These are phyloP conservation scores for Termitomyces bulborhizus DNA, from an alignment of 768 basidiomycete species.

Conservation along the genomic window DNA sequence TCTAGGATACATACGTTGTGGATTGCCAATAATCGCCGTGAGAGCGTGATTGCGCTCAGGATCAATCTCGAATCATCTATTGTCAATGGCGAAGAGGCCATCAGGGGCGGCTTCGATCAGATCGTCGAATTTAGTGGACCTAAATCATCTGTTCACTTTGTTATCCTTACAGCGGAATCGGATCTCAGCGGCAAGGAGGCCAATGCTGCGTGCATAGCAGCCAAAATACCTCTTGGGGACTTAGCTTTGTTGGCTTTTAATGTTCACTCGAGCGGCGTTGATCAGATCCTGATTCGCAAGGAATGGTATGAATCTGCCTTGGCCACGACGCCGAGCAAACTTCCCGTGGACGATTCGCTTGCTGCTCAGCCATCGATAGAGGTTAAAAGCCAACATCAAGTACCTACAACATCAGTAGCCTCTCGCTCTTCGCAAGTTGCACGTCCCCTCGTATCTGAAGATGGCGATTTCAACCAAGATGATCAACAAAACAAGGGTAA, in stretches of 20 bases:
- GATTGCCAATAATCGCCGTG: conserved; percentile 81
- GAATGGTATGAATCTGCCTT: conserved; percentile 81
- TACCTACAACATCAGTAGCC: conserved; percentile 16
- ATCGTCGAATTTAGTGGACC: conserved; percentile 78
- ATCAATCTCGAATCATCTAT: conserved; percentile 62
- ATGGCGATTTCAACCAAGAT: conserved; percentile 56
- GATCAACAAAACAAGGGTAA: conserved; percentile 60
- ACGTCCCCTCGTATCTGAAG: conserved; percentile 63
- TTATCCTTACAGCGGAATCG: conserved; percentile 79
- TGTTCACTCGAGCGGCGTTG: conserved; percentile 85
- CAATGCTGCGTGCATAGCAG: conserved; percentile 77
- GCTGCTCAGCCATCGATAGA: conserved; percentile 16
- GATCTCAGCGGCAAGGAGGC: conserved; percentile 81
- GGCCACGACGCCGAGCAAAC: conserved; percentile 48
- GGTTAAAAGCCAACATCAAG: conserved; percentile 20
- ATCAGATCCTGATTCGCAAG: conserved; percentile 79
- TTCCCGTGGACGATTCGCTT: conserved; percentile 44
- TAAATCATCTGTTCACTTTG: conserved; percentile 84
- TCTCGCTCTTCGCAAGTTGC: conserved; percentile 15
- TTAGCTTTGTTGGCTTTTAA: conserved; percentile 82
- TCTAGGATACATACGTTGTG: conserved; percentile 80
- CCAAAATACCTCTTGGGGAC: conserved; percentile 70
- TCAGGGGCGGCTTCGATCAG: conserved; percentile 70
- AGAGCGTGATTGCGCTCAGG: conserved; percentile 78
- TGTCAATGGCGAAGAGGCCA: conserved; percentile 53